phyloP scores from a whole-genome alignment of 208 protist genomes.

The Leishmania guyanensis region DNA sequence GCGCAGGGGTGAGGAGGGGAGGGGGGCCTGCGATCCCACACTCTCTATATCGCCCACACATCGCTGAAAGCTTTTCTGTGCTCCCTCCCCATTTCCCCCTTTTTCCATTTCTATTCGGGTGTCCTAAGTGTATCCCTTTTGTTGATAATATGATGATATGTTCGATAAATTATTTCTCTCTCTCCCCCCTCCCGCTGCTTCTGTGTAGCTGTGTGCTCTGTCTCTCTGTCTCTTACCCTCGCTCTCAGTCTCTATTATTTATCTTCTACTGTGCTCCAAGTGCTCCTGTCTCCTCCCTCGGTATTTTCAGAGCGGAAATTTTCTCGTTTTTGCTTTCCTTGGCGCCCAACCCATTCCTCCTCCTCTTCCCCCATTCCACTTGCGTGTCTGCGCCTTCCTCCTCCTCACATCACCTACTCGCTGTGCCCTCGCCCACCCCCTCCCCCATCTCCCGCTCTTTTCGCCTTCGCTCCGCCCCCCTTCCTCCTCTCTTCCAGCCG shows the following conservation, averaged over 20 bases:
- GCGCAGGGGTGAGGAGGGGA: too few species aligned
- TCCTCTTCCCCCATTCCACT: neutral
- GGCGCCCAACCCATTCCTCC: neutral
- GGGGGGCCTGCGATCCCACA: too few species aligned
- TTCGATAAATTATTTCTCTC: too few species aligned
- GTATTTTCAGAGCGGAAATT: neutral
- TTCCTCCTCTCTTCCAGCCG: neutral
- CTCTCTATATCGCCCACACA: too few species aligned
- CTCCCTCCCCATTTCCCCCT: too few species aligned
- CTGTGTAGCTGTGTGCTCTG: too few species aligned
- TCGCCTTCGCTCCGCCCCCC: neutral
- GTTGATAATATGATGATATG: too few species aligned
- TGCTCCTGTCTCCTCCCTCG: neutral
- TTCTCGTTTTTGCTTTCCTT: neutral
- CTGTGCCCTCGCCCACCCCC: neutral
- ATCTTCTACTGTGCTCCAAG: neutral
- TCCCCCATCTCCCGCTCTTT: neutral
- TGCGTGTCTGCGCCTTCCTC: neutral
- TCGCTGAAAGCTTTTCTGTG: too few species aligned
- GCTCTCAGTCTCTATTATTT: conserved; percentile 1
- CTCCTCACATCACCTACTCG: neutral
- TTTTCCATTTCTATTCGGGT: too few species aligned
- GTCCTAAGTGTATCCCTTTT: too few species aligned
- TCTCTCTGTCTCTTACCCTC: too few species aligned
- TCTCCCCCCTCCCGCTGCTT: too few species aligned